Conservation (phyloP, 768 basidiomycete species). For the Suillus weaverae region DNA sequence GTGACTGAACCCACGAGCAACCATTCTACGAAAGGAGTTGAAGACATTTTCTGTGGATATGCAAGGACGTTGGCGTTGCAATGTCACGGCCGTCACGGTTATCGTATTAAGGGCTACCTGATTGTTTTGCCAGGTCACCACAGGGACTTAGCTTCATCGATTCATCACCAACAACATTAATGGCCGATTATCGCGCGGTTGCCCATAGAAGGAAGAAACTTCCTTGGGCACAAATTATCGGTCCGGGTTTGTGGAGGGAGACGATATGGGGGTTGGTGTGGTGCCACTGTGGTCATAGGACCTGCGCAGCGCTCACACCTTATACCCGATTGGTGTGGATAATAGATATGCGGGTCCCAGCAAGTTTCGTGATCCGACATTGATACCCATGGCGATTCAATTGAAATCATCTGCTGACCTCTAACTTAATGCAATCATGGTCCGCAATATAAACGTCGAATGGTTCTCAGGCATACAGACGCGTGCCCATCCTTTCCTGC, state of each 20-base stretch:
- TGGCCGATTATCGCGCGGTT: background rate
- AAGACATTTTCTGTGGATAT: slow-evolving; percentile 17
- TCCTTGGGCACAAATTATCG: too few relatives aligned
- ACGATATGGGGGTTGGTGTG: background rate
- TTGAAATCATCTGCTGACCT: background rate
- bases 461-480: background rate
- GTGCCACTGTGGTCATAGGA: slow-evolving; percentile 13
- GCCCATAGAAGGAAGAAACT: background rate
- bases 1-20: background rate
- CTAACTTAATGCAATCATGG: background rate
- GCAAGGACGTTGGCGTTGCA: background rate
- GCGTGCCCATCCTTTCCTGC: slow-evolving; percentile 8
- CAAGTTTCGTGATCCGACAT: background rate
- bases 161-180: background rate
- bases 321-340: slow-evolving; percentile 6
- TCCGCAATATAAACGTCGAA: slow-evolving; percentile 9
- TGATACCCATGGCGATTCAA: background rate
- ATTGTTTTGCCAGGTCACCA: background rate
- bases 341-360: background rate
- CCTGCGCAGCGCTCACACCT: slow-evolving; percentile 8
- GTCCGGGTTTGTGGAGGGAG: background rate
- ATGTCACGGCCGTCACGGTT: too few relatives aligned
- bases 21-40: slow-evolving; percentile 8
- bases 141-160: background rate
- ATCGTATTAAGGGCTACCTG: background rate